Evolutionary conservation across 2,329 filamentous ascomycete species (phyloP), one percentile per base, ranked within the genome.

Genomic region (Lachnellula arida): DNA sequence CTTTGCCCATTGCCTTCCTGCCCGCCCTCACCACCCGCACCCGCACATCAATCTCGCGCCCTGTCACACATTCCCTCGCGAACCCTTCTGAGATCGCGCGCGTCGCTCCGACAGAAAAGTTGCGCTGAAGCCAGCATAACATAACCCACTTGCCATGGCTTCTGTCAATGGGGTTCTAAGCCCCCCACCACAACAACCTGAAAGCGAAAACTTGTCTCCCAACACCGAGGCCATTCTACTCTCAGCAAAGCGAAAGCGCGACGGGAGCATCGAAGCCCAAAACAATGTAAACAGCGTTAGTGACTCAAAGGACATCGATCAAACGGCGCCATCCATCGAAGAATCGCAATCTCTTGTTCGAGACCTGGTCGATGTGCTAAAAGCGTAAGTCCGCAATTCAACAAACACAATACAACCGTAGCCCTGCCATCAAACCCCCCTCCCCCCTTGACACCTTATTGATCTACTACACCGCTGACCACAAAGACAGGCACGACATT

Each of bases 241-340:
- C 35, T 70, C 75, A 25, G 73, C 73, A 56, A 85, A 85, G 74
- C 76, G 82, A 70, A 85, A 85, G 73, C 81, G 81, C 76, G 80
- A 82, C 65, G 70, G 72, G 49, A 73, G 68, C 57, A 74, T 77
- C 62, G 75, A 75, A 47, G 65, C 56, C 52, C 60, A 64, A 19
- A 51, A 64, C 55, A 63, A 65, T 28, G 46, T 53, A 46, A 68
- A 70, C 60, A 60, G 66, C 55, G 52, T 56, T 51, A 22, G 37
- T 22, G 58, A 65, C 51, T 63, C 62, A 48, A 63, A 63, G 49
- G 57, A 49, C 42, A 40, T 52, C 42, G 55, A 35, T 57, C 35
- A 53, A 44, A 57, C 60, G 44, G 55, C 51, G n/a, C 25, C 53
- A 49, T 57, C 56, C 35, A 53, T 63, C n/a, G 68, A 72, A 60